Evolutionary conservation across 2,329 filamentous ascomycete genomes (phyloP), one percentile per base, ranked within the genome.

Genomic region (Akanthomyces dipterigenus): DNA sequence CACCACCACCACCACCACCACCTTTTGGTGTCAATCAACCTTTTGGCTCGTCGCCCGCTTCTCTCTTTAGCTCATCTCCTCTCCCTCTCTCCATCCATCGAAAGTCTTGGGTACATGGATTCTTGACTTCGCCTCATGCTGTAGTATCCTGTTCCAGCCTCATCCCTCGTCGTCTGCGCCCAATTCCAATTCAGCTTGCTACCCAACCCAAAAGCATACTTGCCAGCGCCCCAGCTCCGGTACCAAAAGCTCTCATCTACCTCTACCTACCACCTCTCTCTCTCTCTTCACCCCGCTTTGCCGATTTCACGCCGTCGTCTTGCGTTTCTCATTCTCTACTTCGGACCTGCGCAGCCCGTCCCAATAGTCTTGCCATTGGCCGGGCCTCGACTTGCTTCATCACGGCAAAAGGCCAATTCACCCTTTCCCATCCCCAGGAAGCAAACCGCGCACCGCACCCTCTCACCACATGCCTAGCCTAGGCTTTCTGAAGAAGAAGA

Each of bases 401-500:
- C 18, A 12, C 31, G 59, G 31, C 59, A n/a, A 40, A 59, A 42
- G 24, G 43, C 20, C 45, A 28, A 49, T 46, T 49, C 55, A n/a
- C 55, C 31, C 24, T 18, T 28, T 24, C n/a, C 34, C 36, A 22
- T 31, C 45, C 34, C 28, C 12, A 24, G 24, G 22, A 49, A 49
- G 28, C 55, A 48, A 57, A 48, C 55, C 55, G 45, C 46, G 43
- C 45, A 58, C 24, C 28, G 18, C 56, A 18, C 20, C 31, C 16
- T 55, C 61, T 50, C 60, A 24, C 67, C 75, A 71, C 72, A 98
- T 99, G 95, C 95, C 93, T 87, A 90, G 86, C 77, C 85, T 97
- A 82, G 91, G 91, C 77, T 92, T 97, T 74, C 86, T 98, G 75
- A 97, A 97, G 85, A 98, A 96, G 86, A 96, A 96, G 85, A 88